Percentiles rank a stretch among this genome's conserved stretches.
Evolutionary conservation across 1,139 yeast species (phyloP).

Genomic region (Blastobotrys petasosporus): DNA sequence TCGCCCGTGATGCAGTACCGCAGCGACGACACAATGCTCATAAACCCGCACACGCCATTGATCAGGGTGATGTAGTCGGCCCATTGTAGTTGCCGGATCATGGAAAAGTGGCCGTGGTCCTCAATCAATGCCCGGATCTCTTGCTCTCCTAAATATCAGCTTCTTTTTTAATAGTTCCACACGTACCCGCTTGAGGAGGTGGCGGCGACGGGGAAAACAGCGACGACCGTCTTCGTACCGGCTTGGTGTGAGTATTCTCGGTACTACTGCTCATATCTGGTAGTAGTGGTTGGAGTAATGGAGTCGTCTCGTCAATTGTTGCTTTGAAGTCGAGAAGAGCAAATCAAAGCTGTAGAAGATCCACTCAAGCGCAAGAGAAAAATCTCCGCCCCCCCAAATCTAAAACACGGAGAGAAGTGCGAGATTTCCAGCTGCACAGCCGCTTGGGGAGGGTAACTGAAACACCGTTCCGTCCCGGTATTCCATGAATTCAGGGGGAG

Average conservation of each 20-base stretch:
- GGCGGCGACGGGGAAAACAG: slow-evolving; percentile 36
- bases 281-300: neutral
- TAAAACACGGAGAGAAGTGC: no score
- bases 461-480: no score
- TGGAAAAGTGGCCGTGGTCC: slow-evolving; percentile 56
- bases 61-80: slow-evolving; percentile 93
- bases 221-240: slow-evolving; percentile 27
- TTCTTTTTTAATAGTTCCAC: neutral
- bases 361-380: no score
- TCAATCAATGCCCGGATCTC: slow-evolving; percentile 57
- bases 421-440: no score
- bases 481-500: no score
- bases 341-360: no score
- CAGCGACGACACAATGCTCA: slow-evolving; percentile 78
- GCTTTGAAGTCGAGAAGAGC: no score
- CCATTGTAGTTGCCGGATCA: slow-evolving; percentile 58
- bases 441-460: no score
- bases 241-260: neutral
- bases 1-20: slow-evolving; percentile 45
- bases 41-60: slow-evolving; percentile 75
- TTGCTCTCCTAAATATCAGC: slow-evolving; percentile 39
- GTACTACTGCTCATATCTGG: no score
- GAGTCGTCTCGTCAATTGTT: neutral
- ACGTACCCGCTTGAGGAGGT: slow-evolving; percentile 28
- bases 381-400: no score